Evolutionary conservation across 352 stramenopile species (phyloP).

Genomic region (Pythium monospermum): DNA sequence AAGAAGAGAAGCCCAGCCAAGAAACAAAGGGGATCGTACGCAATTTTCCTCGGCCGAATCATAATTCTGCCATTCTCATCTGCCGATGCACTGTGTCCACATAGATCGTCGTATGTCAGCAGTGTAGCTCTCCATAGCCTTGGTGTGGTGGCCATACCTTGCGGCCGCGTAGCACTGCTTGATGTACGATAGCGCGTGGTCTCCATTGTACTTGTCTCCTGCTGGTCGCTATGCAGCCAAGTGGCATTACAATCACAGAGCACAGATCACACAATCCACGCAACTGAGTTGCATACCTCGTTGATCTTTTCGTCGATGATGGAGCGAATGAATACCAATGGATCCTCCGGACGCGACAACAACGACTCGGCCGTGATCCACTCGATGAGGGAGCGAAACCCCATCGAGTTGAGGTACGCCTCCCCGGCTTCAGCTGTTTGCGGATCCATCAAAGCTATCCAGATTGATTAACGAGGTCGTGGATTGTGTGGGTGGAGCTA

Average conservation of each 20-base stretch:
- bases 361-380: conserved; percentile 88
- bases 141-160: too few species aligned
- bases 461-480: too few species aligned
- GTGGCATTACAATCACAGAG: too few species aligned
- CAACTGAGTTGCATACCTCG: too few species aligned
- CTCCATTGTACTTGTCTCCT: conserved; percentile 69
- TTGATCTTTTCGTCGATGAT: conserved; percentile 81
- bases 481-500: too few species aligned
- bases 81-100: conserved; percentile 48
- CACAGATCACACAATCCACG: too few species aligned
- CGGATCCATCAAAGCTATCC: conserved; percentile 57
- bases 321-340: conserved; percentile 73
- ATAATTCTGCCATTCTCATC: conserved; percentile 80
- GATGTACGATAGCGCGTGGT: conserved; percentile 79
- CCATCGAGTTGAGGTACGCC: conserved; percentile 83
- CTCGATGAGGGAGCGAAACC: conserved; percentile 89
- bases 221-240: conserved; percentile 22
- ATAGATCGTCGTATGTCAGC: neutral
- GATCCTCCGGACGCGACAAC: conserved; percentile 79
- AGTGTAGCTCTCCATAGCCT: neutral
- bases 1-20: neutral
- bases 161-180: conserved; percentile 86
- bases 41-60: conserved; percentile 63
- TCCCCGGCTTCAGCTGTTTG: conserved; percentile 77
- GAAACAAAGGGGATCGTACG: too few species aligned